Percentiles rank a stretch among this genome's conserved stretches.
These are phyloP conservation scores for Amauroascus niger DNA, from an alignment of 2,329 filamentous ascomycete species.

Conservation along the genomic window DNA sequence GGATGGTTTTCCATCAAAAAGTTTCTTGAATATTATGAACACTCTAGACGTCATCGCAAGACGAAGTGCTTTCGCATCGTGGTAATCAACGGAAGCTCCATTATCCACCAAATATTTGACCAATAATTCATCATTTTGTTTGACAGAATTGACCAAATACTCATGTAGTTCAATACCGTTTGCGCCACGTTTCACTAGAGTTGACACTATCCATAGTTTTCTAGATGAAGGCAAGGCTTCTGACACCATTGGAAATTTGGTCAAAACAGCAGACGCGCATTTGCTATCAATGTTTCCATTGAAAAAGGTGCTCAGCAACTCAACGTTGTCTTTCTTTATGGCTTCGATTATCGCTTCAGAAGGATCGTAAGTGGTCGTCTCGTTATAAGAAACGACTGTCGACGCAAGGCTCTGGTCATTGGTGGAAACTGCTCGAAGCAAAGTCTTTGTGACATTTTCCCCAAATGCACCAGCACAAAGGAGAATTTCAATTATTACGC, in stretches of 20 bases:
- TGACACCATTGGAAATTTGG: conserved; percentile 12
- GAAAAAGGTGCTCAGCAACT: conserved; percentile 43
- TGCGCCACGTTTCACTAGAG: conserved; percentile 16
- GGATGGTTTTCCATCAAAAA: conserved; percentile 16
- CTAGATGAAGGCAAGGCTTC: conserved; percentile 13
- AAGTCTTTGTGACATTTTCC: conserved; percentile 40
- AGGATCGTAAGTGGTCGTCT: conserved; percentile 47
- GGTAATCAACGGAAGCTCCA: conserved; percentile 21
- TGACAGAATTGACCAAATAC: conserved; percentile 19
- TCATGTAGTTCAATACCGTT: conserved; percentile 18
- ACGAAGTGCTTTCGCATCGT: conserved; percentile 19
- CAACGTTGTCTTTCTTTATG: conserved; percentile 40
- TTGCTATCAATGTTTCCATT: conserved; percentile 37
- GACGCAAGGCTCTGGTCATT: conserved; percentile 48
- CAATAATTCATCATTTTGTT: conserved; percentile 18
- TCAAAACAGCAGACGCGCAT: conserved; percentile 39
- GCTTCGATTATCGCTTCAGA: conserved; percentile 43
- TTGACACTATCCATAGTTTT: conserved; percentile 18
- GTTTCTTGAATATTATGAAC: conserved; percentile 14
- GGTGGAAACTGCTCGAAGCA: conserved; percentile 42
- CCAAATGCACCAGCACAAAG: conserved; percentile 51
- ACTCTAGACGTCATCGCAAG: conserved; percentile 16
- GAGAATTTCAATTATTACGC: conserved; percentile 47
- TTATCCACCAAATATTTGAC: conserved; percentile 19
- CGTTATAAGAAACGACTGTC: conserved; percentile 46